Conservation (phyloP, 2,329 filamentous ascomycete genomes). For the Diaporthe vexans region DNA sequence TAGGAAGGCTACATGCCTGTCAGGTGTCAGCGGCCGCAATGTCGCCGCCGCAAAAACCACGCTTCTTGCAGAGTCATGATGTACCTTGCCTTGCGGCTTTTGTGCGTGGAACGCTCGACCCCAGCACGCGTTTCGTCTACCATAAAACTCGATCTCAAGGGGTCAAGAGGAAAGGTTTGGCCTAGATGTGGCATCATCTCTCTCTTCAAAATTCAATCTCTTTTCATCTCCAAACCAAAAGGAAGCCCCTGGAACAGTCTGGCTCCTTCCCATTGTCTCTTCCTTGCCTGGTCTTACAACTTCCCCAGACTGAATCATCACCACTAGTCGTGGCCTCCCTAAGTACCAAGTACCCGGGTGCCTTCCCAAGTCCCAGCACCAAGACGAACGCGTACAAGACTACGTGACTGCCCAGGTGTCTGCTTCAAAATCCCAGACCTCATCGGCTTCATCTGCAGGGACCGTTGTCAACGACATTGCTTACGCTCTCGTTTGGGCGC, state of each 20-base stretch:
- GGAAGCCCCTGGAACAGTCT: constrained; percentile 19
- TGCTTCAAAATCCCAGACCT: neutral
- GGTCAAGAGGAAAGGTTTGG: neutral
- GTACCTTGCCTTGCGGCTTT: constrained; percentile 34
- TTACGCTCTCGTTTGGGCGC: neutral
- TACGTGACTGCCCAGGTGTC: neutral
- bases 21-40: constrained; percentile 16
- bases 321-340: constrained; percentile 12
- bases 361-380: constrained; percentile 10
- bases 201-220: neutral
- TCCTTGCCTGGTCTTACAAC: neutral
- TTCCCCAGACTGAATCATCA: neutral
- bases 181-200: neutral
- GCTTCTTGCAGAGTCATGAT: constrained; percentile 31
- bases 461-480: neutral
- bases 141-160: constrained; percentile 15
- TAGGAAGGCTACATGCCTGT: constrained; percentile 29
- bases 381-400: neutral
- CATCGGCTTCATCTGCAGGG: neutral
- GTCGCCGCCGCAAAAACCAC: constrained; percentile 40
- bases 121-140: constrained; percentile 10
- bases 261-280: neutral
- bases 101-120: constrained; percentile 40
- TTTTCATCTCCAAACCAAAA: neutral
- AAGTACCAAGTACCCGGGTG: constrained; percentile 16